Evolutionary conservation across 192 early-diverging fungal genomes (phyloP).

Genomic region (Jimgerdemannia flammicorona): DNA sequence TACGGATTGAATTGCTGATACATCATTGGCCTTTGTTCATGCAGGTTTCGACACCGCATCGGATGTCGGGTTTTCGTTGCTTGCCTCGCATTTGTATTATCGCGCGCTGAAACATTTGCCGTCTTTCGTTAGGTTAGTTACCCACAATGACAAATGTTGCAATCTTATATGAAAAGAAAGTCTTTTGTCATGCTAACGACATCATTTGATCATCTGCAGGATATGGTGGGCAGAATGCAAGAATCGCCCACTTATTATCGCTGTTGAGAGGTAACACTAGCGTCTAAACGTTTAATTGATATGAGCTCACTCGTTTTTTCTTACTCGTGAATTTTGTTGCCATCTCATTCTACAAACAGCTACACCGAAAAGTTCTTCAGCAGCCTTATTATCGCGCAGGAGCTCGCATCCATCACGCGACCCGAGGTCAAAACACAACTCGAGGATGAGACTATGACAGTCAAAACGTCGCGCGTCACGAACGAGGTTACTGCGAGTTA

Average conservation of each 20-base stretch:
- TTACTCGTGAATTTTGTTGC: conserved; percentile 1
- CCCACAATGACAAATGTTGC: too few species aligned
- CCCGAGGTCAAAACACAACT: conserved; percentile 39
- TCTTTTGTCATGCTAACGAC: neutral
- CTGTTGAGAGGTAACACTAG: conserved; percentile 57
- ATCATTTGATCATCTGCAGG: conserved; percentile 7
- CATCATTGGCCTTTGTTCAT: neutral
- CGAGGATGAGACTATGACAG: conserved; percentile 56
- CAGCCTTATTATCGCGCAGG: conserved; percentile 53
- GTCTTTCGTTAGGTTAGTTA: conserved; percentile 54
- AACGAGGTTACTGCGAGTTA: conserved; percentile 71
- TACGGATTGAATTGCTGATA: neutral
- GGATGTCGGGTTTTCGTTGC: conserved; percentile 55
- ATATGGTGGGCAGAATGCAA: conserved; percentile 83
- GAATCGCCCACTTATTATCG: conserved; percentile 66
- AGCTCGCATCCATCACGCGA: conserved; percentile 52
- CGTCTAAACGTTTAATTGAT: neutral
- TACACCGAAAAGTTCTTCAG: conserved; percentile 74
- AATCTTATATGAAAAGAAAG: neutral
- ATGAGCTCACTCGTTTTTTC: neutral
- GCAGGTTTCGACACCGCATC: conserved; percentile 40
- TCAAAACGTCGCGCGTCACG: conserved; percentile 57
- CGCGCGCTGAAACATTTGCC: conserved; percentile 57
- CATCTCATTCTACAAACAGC: conserved; percentile 14
- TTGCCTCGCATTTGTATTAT: conserved; percentile 76